Evolutionary conservation across 306 rosid genomes (phyloP).

Genomic region (Cyclanthera cordifolia): DNA sequence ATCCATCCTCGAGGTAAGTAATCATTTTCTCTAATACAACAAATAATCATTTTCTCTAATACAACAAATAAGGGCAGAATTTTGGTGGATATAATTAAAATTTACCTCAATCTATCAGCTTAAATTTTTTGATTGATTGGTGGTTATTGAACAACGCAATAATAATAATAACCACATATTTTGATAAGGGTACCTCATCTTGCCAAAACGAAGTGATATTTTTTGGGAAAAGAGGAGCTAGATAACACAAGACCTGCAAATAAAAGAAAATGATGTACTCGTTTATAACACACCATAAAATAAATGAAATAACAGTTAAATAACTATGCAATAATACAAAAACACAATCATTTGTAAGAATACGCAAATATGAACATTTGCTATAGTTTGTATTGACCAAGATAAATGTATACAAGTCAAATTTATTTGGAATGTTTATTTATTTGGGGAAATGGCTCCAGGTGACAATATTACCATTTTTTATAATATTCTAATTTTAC

Average conservation of each 20-base stretch:
- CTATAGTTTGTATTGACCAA: background rate
- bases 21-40: no score
- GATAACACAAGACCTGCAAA: conserved; percentile 63
- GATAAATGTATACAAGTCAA: background rate
- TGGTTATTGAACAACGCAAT: no score
- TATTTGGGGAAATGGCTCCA: no score
- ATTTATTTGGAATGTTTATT: no score
- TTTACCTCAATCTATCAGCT: no score
- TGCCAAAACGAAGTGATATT: conserved; percentile 75
- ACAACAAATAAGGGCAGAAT: no score
- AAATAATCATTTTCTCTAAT: no score
- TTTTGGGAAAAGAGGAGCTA: conserved; percentile 89
- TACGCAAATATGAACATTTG: background rate
- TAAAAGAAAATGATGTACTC: conserved; percentile 11
- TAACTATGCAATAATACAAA: background rate
- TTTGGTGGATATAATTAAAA: no score
- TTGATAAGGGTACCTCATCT: conserved; percentile 62
- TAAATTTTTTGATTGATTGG: no score
- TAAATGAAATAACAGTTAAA: background rate
- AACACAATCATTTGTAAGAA: background rate
- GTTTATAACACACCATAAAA: background rate
- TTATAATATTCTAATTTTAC: no score
- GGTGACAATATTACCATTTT: no score
- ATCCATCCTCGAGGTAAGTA: no score
- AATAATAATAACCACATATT: background rate